Conservation (phyloP, 441 rosid species). For the Lagerstroemia fauriei region DNA sequence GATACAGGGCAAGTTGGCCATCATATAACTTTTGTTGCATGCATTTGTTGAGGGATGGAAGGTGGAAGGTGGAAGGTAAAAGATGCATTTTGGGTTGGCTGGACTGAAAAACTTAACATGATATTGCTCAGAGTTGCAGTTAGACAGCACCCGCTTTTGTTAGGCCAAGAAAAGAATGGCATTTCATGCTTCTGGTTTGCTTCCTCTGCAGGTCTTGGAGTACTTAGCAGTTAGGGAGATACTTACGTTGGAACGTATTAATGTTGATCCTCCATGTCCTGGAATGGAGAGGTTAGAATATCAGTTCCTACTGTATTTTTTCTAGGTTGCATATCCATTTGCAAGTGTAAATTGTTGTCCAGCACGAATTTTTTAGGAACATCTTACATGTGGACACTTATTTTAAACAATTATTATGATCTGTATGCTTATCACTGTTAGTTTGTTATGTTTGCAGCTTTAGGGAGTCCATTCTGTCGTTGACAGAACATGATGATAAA, state of each 20-base stretch:
- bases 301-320: background rate
- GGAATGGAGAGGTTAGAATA: slow-evolving; percentile 83
- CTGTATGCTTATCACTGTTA: background rate
- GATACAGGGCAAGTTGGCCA: background rate
- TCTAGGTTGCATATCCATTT: too few species aligned
- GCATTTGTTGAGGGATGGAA: background rate
- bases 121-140: background rate
- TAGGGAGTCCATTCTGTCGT: slow-evolving; percentile 74
- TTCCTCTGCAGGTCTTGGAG: slow-evolving; percentile 77
- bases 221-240: slow-evolving; percentile 77
- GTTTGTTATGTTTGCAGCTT: slow-evolving; percentile 58
- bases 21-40: background rate
- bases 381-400: background rate
- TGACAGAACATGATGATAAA: slow-evolving; percentile 90
- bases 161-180: background rate
- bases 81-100: background rate
- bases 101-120: background rate
- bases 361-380: background rate
- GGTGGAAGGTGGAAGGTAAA: too few species aligned
- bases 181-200: background rate
- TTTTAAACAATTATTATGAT: background rate
- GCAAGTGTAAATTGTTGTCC: background rate
- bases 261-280: slow-evolving; percentile 78
- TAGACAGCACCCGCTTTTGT: background rate
- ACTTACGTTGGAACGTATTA: slow-evolving; percentile 70